These are phyloP conservation scores for Heritiera littoralis DNA, from an alignment of 345 rosid genomes.

Conservation along the genomic window DNA sequence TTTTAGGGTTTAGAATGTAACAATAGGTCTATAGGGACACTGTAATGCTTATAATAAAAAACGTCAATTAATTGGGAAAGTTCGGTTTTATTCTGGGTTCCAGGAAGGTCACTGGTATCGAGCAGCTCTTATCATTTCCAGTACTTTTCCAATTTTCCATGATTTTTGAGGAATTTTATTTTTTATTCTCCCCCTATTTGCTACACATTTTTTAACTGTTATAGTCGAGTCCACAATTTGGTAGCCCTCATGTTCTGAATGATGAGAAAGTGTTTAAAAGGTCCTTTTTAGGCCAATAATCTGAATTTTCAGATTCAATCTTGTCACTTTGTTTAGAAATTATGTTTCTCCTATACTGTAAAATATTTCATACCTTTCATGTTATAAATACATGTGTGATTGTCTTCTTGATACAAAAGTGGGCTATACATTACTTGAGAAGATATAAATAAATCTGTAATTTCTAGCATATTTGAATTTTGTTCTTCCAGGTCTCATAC, in stretches of 20 bases:
- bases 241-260: not conserved
- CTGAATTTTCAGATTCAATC: not conserved
- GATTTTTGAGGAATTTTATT: not conserved
- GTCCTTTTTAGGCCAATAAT: not conserved
- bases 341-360: not conserved
- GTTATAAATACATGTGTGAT: not conserved
- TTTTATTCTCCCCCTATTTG: not conserved
- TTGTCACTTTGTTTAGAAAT: not conserved
- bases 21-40: not conserved
- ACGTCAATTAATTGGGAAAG: not conserved
- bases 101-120: too few species aligned
- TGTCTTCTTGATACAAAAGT: not conserved
- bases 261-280: not conserved
- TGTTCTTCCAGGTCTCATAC: slow-evolving; percentile 1
- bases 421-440: not conserved
- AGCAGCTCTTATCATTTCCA: not conserved
- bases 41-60: not conserved
- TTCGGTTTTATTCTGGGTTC: not conserved
- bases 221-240: not conserved
- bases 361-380: not conserved
- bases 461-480: slow-evolving; percentile 6
- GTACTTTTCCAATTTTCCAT: not conserved
- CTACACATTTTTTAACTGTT: not conserved
- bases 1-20: not conserved
- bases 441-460: not conserved